These are phyloP conservation scores for Evansstolkia leycettana DNA, from an alignment of 495 filamentous ascomycete genomes.

Conservation along the genomic window DNA sequence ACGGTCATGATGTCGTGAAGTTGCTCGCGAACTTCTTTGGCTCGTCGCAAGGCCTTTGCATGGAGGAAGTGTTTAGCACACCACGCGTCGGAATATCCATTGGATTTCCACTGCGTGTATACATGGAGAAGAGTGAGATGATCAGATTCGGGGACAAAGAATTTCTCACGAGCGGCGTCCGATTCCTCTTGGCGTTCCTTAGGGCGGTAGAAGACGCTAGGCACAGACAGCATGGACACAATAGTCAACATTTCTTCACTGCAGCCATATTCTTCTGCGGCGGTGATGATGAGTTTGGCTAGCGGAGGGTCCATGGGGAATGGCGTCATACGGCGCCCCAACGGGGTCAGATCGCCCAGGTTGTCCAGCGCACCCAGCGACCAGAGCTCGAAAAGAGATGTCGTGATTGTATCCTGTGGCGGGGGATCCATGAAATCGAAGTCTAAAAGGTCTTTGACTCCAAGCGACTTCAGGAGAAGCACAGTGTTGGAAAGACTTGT, in stretches of 20 bases:
- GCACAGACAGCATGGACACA: constrained; percentile 95
- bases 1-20: constrained; percentile 88
- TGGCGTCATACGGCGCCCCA: constrained; percentile 87
- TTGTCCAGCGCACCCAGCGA: constrained; percentile 89
- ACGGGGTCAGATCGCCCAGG: constrained; percentile 76
- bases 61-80: constrained; percentile 88
- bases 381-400: constrained; percentile 96
- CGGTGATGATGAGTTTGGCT: constrained; percentile 86
- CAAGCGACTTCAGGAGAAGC: constrained; percentile 83
- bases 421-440: constrained; percentile 99
- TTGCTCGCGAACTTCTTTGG: constrained; percentile 89
- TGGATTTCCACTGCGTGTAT: constrained; percentile 88
- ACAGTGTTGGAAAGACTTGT: constrained; percentile 95
- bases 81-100: constrained; percentile 85
- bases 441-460: constrained; percentile 87
- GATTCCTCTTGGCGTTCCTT: constrained; percentile 96
- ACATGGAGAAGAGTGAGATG: constrained; percentile 94
- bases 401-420: constrained; percentile 95
- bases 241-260: constrained; percentile 98
- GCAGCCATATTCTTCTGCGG: constrained; percentile 73
- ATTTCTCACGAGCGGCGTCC: constrained; percentile 93
- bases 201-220: constrained; percentile 92
- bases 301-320: constrained; percentile 96
- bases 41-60: constrained; percentile 77
- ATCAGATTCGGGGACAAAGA: constrained; percentile 96